Base-by-base conservation (phyloP, 305 asterid genomes). In the Fraxinus velutina region DNA sequence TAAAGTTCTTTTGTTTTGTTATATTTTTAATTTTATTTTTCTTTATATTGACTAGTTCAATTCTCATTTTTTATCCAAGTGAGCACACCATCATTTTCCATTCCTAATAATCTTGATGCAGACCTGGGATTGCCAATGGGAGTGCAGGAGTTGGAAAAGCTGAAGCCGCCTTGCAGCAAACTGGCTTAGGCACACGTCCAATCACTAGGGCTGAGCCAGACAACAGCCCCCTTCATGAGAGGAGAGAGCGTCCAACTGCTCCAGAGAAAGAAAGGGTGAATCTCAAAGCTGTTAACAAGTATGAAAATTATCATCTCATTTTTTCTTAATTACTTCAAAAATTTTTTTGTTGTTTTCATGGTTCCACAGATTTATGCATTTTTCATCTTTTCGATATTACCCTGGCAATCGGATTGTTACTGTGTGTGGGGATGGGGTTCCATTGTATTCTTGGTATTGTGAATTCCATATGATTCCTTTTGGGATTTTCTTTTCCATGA, bases 281-380 rank as follows among this genome's bases (percentile, higher is more conserved):
- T 84, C 88, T 89, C 85, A 92, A 90, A 90, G 90, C 93, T 80
- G 87, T 89, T 47, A 92, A 89, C 93, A 93, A 91, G 99, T 95
- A 92, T 32, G 96, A 47, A 70, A 80, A 73, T 76, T 19, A 81
- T 73, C 39, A 30, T 66, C 80, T 79, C 24, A 47, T 42, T 75
- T 81, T 66, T 60, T 74, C 27, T 71, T 19, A 27, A 66, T 71
- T 77, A 80, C 24, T 72, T 73, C 32, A 24, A 73, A 42, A 29
- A 2, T 37, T 34, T 32, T 17, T 44, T 73, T 39, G 15, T 76
- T 79, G 27, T 76, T 78, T 64, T 17, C 73, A 66, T 10, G 36
- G 73, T 22, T 66, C 36, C 73, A 66, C 8, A 12, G 73, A 66
- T 27, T 24, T 66, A 27, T 64, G 73, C 36, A 66, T 12, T 66